These are phyloP conservation scores for Aristolochia fimbriata DNA, from an alignment of 164 flowering plant species.

Conservation along the genomic window DNA sequence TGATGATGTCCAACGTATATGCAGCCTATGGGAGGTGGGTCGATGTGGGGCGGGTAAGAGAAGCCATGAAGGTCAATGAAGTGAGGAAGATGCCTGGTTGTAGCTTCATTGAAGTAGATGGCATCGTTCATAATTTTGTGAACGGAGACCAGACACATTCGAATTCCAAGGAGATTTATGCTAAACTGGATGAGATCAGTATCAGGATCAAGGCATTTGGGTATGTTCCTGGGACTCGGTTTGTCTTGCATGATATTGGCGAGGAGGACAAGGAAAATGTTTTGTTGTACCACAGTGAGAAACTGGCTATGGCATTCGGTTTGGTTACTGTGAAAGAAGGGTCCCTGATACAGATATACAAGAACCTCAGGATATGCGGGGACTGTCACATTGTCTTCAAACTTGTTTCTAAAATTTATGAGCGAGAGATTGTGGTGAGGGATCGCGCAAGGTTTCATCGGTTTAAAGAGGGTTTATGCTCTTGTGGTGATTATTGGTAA, in stretches of 20 bases:
- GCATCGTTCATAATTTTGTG: conserved; percentile 48
- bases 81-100: conserved; percentile 82
- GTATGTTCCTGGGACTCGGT: conserved; percentile 53
- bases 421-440: conserved; percentile 68
- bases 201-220: conserved; percentile 49
- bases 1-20: conserved; percentile 71
- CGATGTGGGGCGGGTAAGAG: conserved; percentile 71
- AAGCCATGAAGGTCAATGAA: conserved; percentile 57
- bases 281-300: conserved; percentile 76
- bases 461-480: conserved; percentile 66
- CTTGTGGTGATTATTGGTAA: conserved; percentile 80
- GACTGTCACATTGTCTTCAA: conserved; percentile 80
- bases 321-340: conserved; percentile 43
- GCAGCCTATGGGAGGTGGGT: conserved; percentile 65
- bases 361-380: conserved; percentile 84
- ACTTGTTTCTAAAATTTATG: conserved; percentile 60
- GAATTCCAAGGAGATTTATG: conserved; percentile 44
- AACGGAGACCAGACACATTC: conserved; percentile 59
- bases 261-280: conserved; percentile 89
- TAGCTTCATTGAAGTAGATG: conserved; percentile 62
- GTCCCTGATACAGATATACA: conserved; percentile 57
- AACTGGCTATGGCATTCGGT: conserved; percentile 79
- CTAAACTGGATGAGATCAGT: conserved; percentile 69
- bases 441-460: conserved; percentile 76
- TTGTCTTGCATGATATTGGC: conserved; percentile 80